Percentiles rank a stretch among this genome's conserved stretches.
These are phyloP conservation scores for Penicillium waksmanii DNA, from an alignment of 495 filamentous ascomycete species.

Conservation along the genomic window DNA sequence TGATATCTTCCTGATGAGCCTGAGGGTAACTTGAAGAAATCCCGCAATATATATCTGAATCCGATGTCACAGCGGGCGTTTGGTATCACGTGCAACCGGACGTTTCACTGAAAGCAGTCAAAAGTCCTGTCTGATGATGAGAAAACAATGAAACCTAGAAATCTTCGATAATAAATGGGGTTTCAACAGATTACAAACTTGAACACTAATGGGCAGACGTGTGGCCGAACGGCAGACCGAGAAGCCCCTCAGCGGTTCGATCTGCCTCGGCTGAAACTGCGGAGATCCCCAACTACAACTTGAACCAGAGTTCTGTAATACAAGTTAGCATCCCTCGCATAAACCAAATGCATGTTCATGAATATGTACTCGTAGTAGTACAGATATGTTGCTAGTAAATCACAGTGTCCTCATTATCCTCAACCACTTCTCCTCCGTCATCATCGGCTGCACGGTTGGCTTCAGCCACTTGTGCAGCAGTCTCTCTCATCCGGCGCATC, in stretches of 20 bases:
- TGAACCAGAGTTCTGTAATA: background rate
- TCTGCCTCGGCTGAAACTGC: slow-evolving; percentile 18
- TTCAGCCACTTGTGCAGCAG: slow-evolving; percentile 19
- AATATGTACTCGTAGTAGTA: slow-evolving; percentile 1
- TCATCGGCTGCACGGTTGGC: slow-evolving; percentile 36
- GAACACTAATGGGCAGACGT: background rate
- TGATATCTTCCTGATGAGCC: too few species aligned
- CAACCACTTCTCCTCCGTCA: slow-evolving; percentile 71
- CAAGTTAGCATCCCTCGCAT: too few species aligned
- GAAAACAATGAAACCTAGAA: background rate
- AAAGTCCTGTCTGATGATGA: background rate
- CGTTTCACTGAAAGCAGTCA: background rate
- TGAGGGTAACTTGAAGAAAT: too few species aligned
- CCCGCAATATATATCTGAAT: slow-evolving; percentile 11
- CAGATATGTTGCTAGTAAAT: slow-evolving; percentile 64
- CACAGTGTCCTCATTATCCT: slow-evolving; percentile 82
- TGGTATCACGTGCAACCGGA: slow-evolving; percentile 11
- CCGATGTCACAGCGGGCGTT: background rate
- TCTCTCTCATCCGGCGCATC: slow-evolving; percentile 16
- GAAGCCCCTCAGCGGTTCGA: slow-evolving; percentile 7
- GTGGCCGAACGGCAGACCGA: slow-evolving; percentile 8
- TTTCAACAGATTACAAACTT: background rate
- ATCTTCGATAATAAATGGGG: too few species aligned
- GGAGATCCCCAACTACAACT: slow-evolving; percentile 2
- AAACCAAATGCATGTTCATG: background rate